A percentile compares a stretch with the other conserved stretches of the same genome.
These are phyloP conservation scores for Umbilicaria muhlenbergii DNA, from an alignment of 495 filamentous ascomycete genomes.

Conservation along the genomic window DNA sequence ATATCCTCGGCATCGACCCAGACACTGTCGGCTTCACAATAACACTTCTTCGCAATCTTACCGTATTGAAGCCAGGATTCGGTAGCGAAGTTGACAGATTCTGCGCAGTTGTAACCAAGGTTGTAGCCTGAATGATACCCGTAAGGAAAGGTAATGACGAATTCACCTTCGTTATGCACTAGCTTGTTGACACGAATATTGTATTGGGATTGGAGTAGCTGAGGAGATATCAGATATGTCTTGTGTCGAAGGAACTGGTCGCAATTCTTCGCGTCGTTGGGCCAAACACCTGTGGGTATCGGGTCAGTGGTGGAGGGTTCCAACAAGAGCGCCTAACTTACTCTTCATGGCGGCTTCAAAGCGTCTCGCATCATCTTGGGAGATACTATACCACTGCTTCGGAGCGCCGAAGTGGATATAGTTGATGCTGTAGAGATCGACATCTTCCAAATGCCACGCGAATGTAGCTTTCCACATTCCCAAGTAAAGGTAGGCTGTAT, in stretches of 20 bases:
- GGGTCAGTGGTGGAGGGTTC: conserved; percentile 1
- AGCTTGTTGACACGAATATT: conserved; percentile 90
- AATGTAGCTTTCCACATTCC: conserved; percentile 99
- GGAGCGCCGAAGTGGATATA: conserved; percentile 98
- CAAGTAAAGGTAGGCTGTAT: conserved; percentile 95
- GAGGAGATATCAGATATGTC: conserved; percentile 91
- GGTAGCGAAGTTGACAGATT: conserved; percentile 96
- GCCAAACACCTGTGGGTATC: conserved; percentile 50
- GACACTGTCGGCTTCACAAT: conserved; percentile 90
- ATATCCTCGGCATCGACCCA: conserved; percentile 96
- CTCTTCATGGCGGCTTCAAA: conserved; percentile 94
- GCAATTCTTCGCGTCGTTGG: conserved; percentile 90
- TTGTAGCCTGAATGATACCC: conserved; percentile 99
- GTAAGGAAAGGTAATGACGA: conserved; percentile 96
- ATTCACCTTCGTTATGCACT: conserved; percentile 94
- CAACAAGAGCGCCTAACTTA: conserved; percentile 12
- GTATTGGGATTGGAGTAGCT: conserved; percentile 67
- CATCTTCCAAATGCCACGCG: conserved; percentile 96
- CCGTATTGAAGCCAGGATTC: conserved; percentile 90
- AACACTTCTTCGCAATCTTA: conserved; percentile 92
- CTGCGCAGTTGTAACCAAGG: conserved; percentile 94
- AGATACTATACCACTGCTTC: conserved; percentile 99
- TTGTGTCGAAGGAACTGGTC: conserved; percentile 96
- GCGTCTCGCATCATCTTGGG: conserved; percentile 80
- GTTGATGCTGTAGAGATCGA: conserved; percentile 98